phyloP scores from a whole-genome alignment of 1,284 basidiomycete species.

The Kalmanozyma brasiliensis region DNA sequence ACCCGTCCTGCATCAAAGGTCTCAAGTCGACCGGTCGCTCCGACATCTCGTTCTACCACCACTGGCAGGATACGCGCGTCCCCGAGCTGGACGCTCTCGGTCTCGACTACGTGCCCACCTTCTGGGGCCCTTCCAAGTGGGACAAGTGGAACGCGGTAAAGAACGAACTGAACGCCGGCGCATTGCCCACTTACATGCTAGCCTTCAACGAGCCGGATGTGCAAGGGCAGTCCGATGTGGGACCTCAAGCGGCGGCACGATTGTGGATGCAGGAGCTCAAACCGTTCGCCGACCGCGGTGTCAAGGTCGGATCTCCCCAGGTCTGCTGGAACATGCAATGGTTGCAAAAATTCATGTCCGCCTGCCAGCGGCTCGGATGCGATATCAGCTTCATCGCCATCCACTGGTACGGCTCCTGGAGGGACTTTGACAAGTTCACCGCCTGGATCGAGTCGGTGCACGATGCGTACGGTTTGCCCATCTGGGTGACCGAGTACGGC shows the following conservation, averaged over 20 bases:
- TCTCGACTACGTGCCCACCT: slow-evolving; percentile 60
- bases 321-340: slow-evolving; percentile 64
- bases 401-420: slow-evolving; percentile 65
- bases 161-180: slow-evolving; percentile 22
- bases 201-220: slow-evolving; percentile 65
- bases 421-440: slow-evolving; percentile 56
- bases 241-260: slow-evolving; percentile 50
- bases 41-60: slow-evolving; percentile 51
- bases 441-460: slow-evolving; percentile 53
- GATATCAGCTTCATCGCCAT: slow-evolving; percentile 59
- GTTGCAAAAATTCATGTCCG: slow-evolving; percentile 56
- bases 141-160: slow-evolving; percentile 56
- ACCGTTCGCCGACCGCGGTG: slow-evolving; percentile 56
- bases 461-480: slow-evolving; percentile 33
- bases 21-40: slow-evolving; percentile 15
- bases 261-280: slow-evolving; percentile 59
- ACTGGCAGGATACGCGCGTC: slow-evolving; percentile 52
- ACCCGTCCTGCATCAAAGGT: slow-evolving; percentile 30
- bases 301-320: slow-evolving; percentile 60
- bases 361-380: slow-evolving; percentile 53
- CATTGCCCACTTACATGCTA: slow-evolving; percentile 46
- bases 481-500: slow-evolving; percentile 67
- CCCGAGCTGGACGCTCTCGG: slow-evolving; percentile 35
- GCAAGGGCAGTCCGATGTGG: slow-evolving; percentile 50
- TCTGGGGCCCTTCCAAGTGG: slow-evolving; percentile 58